phyloP scores from a whole-genome alignment of 805 yeast species.

The Barnettozyma populi region DNA sequence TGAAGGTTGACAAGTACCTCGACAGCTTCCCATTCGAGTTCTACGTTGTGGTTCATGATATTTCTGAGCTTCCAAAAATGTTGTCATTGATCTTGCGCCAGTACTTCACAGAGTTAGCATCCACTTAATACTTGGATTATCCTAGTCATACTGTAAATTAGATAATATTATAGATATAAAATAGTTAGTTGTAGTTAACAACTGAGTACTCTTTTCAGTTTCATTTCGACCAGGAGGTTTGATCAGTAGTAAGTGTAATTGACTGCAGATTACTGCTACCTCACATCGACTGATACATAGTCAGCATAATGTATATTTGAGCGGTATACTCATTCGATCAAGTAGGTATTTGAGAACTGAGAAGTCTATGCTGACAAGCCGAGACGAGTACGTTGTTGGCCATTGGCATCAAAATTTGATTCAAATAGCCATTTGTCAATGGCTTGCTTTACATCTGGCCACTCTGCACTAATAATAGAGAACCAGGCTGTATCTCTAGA shows the following conservation, averaged over 20 bases:
- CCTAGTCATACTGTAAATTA: slow-evolving; percentile 6
- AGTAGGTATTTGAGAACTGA: neutral
- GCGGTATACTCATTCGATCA: too few species aligned
- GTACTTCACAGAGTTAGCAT: slow-evolving; percentile 73
- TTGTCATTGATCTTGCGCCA: slow-evolving; percentile 85
- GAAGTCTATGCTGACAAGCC: neutral
- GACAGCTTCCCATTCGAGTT: slow-evolving; percentile 96
- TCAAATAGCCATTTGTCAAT: neutral
- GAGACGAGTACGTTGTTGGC: neutral
- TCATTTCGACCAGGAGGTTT: too few species aligned
- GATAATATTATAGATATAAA: neutral
- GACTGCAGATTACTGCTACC: neutral
- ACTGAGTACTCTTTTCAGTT: neutral
- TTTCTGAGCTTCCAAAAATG: slow-evolving; percentile 88
- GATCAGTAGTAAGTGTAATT: too few species aligned
- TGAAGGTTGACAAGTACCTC: slow-evolving; percentile 78
- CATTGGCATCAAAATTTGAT: slow-evolving; percentile 2
- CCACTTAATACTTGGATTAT: slow-evolving; percentile 12
- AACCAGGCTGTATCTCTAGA: slow-evolving; percentile 7
- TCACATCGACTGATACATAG: neutral
- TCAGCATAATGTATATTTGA: too few species aligned
- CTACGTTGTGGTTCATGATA: slow-evolving; percentile 87
- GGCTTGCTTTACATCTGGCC: neutral
- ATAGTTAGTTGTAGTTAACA: too few species aligned
- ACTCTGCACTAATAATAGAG: neutral